These are phyloP conservation scores for Mycena chlorophos DNA, from an alignment of 768 basidiomycete species.

Conservation along the genomic window DNA sequence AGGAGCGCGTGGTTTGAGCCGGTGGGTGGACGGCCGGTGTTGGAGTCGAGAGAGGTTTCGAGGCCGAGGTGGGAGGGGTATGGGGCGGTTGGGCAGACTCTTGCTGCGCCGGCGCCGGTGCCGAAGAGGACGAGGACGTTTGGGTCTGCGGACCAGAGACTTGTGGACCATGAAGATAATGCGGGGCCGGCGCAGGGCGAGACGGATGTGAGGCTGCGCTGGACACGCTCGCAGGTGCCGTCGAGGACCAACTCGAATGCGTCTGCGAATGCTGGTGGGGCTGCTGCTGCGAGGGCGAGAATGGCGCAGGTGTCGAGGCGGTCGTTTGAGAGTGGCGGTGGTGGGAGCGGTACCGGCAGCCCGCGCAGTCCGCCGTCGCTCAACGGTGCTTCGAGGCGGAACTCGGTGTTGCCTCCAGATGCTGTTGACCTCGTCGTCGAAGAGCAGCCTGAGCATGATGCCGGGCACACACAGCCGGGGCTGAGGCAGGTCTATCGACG, in stretches of 20 bases:
- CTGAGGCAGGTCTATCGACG: slow-evolving; percentile 55
- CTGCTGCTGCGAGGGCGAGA: background rate
- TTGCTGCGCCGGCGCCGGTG: slow-evolving; percentile 22
- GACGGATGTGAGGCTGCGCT: slow-evolving; percentile 45
- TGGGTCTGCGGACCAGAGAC: slow-evolving; percentile 20
- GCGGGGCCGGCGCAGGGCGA: slow-evolving; percentile 30
- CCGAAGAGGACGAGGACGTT: slow-evolving; percentile 3
- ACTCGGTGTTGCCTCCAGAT: slow-evolving; percentile 55
- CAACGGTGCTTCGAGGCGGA: slow-evolving; percentile 31
- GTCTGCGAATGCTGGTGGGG: slow-evolving; percentile 11
- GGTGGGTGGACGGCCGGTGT: slow-evolving; percentile 44
- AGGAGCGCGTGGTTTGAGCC: slow-evolving; percentile 72
- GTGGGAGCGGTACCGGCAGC: background rate
- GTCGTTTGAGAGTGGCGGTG: background rate
- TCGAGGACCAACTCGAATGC: slow-evolving; percentile 20
- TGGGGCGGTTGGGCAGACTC: slow-evolving; percentile 48
- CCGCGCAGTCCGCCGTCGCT: slow-evolving; percentile 31
- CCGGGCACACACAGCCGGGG: slow-evolving; percentile 48
- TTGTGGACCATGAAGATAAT: slow-evolving; percentile 53
- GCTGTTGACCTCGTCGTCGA: slow-evolving; percentile 90
- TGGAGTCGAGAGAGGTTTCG: slow-evolving; percentile 34
- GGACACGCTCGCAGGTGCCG: slow-evolving; percentile 38
- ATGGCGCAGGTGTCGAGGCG: background rate
- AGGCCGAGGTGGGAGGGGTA: slow-evolving; percentile 55
- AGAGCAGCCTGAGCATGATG: slow-evolving; percentile 60